A percentile compares a stretch with the other conserved stretches of the same genome.
Conservation (phyloP, 2,329 filamentous ascomycete genomes). For the Fonsecaea monophora region DNA sequence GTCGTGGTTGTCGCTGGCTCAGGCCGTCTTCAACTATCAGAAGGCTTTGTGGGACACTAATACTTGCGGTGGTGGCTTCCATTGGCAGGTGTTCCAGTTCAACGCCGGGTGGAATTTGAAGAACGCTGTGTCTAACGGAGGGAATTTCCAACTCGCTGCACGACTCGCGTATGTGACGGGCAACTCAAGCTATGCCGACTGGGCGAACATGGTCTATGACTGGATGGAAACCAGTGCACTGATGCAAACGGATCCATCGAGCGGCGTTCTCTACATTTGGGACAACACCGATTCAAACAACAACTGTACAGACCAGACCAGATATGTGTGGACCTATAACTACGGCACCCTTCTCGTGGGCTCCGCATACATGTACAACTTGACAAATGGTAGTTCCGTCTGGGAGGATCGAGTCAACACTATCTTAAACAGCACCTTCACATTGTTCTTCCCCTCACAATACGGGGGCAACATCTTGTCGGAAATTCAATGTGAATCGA, state of each 20-base stretch:
- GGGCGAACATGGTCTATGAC: slow-evolving; percentile 69
- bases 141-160: slow-evolving; percentile 64
- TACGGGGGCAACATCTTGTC: slow-evolving; percentile 60
- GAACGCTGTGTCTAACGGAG: slow-evolving; percentile 65
- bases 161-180: slow-evolving; percentile 78
- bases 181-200: slow-evolving; percentile 78
- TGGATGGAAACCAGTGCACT: slow-evolving; percentile 54
- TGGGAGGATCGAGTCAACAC: slow-evolving; percentile 62
- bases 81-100: slow-evolving; percentile 83
- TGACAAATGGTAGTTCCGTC: slow-evolving; percentile 47
- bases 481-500: slow-evolving; percentile 65
- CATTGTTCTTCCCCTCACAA: slow-evolving; percentile 59
- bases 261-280: slow-evolving; percentile 58
- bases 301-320: slow-evolving; percentile 59
- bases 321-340: slow-evolving; percentile 65
- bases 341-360: slow-evolving; percentile 62
- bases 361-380: slow-evolving; percentile 64
- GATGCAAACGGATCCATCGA: slow-evolving; percentile 55
- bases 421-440: slow-evolving; percentile 61
- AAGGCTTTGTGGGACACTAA: slow-evolving; percentile 71
- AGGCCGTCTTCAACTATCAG: slow-evolving; percentile 81
- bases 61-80: slow-evolving; percentile 74
- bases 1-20: slow-evolving; percentile 77
- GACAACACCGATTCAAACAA: slow-evolving; percentile 60
- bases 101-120: slow-evolving; percentile 71